Evolutionary conservation across 2,329 filamentous ascomycete species (phyloP), one percentile per base, ranked within the genome.

Genomic region (Alternaria ethzedia): DNA sequence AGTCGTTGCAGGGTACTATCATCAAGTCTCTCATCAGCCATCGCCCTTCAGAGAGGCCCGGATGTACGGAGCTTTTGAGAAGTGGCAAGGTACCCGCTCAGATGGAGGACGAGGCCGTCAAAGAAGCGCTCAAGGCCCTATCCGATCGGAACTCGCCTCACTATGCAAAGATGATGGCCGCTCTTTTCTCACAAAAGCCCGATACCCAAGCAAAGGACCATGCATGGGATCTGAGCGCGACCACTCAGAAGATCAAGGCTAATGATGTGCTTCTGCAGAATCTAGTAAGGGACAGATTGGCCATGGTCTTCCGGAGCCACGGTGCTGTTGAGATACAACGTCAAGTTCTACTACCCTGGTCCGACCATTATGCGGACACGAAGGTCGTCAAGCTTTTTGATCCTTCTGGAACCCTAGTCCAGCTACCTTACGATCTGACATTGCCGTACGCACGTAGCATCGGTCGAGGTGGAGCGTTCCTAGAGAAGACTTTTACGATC

Each of bases 361-460:
- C 94, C 1, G 85, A 87, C 10, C 90, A 95, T 75, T 97, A 97
- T 75, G 83, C 85, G 28, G 84, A 80, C 46, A 78, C 75, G 76
- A 92, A 92, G 70, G 90, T 91, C 13, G 91, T 96, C 15, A 90
- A 92, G 64, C 81, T 98, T 13, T 84, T 99, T 25, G 93, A 97
- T 77, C 85, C 89, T 2, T 92, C 90, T 65, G 96, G 95, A 3
- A 95, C 91, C n/a, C 85, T 97, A 2, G 84, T 98, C 8, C 96
- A 99, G 76, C 82, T 99, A n/a, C 96, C 96, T 0, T 97, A 93
- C 73, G 96, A 99, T 78, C 83, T 98, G 21, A 97, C 94, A 2
- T 85, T 98, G 67, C 94, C 95, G 2, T 90, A 97, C 77, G 96
- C 96, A 23, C 88, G 95, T 58, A 89, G 90, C 61, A 87, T 99